phyloP scores from a whole-genome alignment of 768 basidiomycete species.

The Auriscalpium orientale region DNA sequence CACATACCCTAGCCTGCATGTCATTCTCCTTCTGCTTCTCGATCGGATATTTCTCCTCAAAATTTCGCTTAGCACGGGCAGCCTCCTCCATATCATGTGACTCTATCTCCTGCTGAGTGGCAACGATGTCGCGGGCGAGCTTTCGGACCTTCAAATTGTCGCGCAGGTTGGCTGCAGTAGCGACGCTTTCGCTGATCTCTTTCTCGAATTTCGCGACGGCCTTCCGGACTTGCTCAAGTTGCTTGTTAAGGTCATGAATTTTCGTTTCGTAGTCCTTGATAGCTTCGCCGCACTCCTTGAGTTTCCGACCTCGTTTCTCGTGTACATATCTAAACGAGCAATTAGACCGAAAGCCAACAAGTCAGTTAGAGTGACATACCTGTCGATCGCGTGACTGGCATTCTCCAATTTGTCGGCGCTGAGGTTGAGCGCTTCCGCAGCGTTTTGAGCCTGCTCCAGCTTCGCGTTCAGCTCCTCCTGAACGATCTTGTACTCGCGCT shows the following conservation, averaged over 20 bases:
- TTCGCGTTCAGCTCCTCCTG: conserved; percentile 44
- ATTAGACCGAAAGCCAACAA: neutral
- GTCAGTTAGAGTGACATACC: conserved; percentile 30
- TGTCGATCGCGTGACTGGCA: conserved; percentile 56
- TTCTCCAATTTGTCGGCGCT: conserved; percentile 53
- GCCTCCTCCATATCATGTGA: conserved; percentile 79
- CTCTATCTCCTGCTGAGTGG: conserved; percentile 65
- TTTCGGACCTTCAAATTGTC: conserved; percentile 79
- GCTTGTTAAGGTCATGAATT: conserved; percentile 33
- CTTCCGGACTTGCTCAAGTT: conserved; percentile 34
- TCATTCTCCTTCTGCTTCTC: conserved; percentile 69
- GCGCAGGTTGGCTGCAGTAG: conserved; percentile 60
- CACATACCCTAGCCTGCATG: conserved; percentile 57
- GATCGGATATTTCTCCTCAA: conserved; percentile 68
- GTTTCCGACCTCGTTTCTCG: conserved; percentile 51
- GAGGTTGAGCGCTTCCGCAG: conserved; percentile 58
- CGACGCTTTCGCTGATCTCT: conserved; percentile 72
- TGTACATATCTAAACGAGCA: conserved; percentile 54
- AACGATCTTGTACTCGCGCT: conserved; percentile 41
- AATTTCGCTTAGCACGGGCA: conserved; percentile 75
- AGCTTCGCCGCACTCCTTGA: conserved; percentile 50
- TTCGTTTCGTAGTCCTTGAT: conserved; percentile 42
- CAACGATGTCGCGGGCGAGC: conserved; percentile 56
- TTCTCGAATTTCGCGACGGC: conserved; percentile 57
- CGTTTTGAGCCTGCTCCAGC: conserved; percentile 44